Evolutionary conservation across 2,329 filamentous ascomycete genomes (phyloP).

Genomic region (Aspergillus thermomutatus): DNA sequence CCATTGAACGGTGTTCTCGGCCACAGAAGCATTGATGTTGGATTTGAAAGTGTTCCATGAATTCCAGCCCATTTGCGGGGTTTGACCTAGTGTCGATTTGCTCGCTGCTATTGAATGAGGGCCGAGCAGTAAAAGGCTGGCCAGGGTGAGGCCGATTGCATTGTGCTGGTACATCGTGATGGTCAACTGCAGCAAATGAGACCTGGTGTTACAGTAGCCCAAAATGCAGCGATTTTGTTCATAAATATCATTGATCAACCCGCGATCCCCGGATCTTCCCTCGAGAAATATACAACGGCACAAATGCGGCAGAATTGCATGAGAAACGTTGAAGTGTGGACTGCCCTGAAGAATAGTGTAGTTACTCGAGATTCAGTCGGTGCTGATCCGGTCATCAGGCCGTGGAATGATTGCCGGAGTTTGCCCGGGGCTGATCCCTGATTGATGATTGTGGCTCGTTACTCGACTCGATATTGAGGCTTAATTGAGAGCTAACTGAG

Average conservation of each 20-base stretch:
- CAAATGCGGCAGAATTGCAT: no score
- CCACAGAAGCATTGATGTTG: slow-evolving; percentile 1
- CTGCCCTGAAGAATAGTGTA: no score
- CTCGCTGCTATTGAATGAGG: background rate
- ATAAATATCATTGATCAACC: background rate
- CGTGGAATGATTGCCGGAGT: background rate
- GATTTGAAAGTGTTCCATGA: slow-evolving; percentile 10
- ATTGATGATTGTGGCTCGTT: no score
- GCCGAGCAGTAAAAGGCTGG: background rate
- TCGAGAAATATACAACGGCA: no score
- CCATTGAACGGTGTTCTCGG: background rate
- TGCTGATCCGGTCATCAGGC: no score
- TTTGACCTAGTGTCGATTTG: background rate
- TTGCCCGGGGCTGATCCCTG: background rate
- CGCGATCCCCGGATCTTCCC: no score
- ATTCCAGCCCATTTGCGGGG: slow-evolving; percentile 6
- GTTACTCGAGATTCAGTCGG: no score
- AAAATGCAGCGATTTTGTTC: background rate
- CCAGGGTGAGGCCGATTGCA: background rate
- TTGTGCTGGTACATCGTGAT: background rate
- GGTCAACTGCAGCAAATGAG: background rate
- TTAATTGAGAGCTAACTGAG: no score
- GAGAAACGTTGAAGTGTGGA: no score
- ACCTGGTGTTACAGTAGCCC: background rate
- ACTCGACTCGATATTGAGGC: no score